Base-by-base conservation (phyloP, 306 rosid genomes). In the Prunus mira region DNA sequence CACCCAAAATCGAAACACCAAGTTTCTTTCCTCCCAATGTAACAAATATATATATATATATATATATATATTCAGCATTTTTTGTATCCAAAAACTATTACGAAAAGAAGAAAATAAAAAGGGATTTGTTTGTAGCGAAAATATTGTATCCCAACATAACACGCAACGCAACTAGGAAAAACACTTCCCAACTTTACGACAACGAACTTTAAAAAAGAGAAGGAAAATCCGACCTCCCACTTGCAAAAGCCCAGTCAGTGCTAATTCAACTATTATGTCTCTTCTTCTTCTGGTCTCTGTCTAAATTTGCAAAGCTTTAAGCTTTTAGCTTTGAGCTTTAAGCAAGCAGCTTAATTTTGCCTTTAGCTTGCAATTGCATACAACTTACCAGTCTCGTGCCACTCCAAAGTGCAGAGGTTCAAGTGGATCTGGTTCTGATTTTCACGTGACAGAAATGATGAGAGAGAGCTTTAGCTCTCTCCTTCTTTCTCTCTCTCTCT, bases 81-180 rank as follows among this genome's bases (percentile, higher is more conserved):
- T 10, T 12, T 12, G 3, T 58, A 14, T 58, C 17, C 34, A 46
- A 5, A 49, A 61, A 43, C 3, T 34, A 12, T 25, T 32, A 13
- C 24, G 54, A 24, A 58, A 27, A 11, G 24, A 58, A 60, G 25
- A 27, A 14, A 8, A 13, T 15, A 5, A 27, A 4, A 25, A 60
- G 32, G 9, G 65, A 11, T 2, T 38, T 38, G 43, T 38, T 38
- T 38, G 43, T 38, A 1, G 43, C 19, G 14, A 34, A 34, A 34
- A 47, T 62, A 79, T 75, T n/a, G n/a, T n/a, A n/a, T 82, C 70
- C 88, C 84, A 65, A 65, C 80, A 82, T 76, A 82, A n/a, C 88
- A 91, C 88, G 91, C 93, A 82, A 90, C 87, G 87, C 89, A 78
- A 86, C 84, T 22, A 27, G 8, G 61, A 27, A 75, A 72, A 81